These are phyloP conservation scores for Epichloe typhina DNA, from an alignment of 2,329 filamentous ascomycete genomes.

Conservation along the genomic window DNA sequence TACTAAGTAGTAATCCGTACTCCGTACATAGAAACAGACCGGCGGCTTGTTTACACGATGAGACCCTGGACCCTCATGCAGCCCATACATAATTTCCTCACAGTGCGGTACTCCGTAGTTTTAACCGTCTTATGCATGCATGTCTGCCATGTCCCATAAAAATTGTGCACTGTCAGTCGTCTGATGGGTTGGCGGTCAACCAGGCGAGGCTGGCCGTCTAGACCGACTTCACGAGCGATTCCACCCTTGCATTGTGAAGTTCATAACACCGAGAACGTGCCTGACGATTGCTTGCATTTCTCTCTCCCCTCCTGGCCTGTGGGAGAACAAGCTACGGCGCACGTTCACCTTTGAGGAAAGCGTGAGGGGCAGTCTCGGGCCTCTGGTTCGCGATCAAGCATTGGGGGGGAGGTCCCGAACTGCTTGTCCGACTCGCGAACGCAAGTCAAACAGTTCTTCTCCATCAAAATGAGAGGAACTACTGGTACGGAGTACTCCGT, in stretches of 20 bases:
- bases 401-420: not conserved
- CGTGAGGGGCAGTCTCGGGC: not conserved
- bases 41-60: not conserved
- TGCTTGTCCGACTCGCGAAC: slow-evolving; percentile 1
- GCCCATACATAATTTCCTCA: slow-evolving; percentile 1
- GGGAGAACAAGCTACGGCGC: not conserved
- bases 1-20: too few relatives aligned
- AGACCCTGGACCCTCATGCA: slow-evolving; percentile 3
- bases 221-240: not conserved
- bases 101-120: not conserved
- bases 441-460: slow-evolving; percentile 2
- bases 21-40: not conserved
- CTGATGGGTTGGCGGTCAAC: slow-evolving; percentile 1
- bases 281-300: not conserved
- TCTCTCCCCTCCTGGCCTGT: not conserved
- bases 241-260: not conserved
- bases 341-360: not conserved
- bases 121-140: not conserved
- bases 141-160: slow-evolving; percentile 2
- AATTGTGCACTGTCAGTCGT: not conserved
- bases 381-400: not conserved
- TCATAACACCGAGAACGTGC: not conserved
- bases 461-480: not conserved
- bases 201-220: not conserved
- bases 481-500: not conserved